Evolutionary conservation across 2,329 filamentous ascomycete species (phyloP).

Genomic region (Hypoxylon sp.): DNA sequence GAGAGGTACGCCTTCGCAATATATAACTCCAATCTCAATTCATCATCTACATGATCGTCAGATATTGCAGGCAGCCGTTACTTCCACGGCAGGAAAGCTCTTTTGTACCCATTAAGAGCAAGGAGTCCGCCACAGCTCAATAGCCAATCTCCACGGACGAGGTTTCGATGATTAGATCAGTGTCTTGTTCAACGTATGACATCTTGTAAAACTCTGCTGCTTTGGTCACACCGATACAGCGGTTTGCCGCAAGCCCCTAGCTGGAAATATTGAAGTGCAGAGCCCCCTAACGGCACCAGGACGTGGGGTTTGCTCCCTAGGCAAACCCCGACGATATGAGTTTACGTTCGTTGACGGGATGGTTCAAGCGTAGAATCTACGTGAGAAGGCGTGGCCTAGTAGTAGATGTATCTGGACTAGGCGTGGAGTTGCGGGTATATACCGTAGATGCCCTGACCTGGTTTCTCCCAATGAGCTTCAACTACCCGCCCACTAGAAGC

Average conservation of each 20-base stretch:
- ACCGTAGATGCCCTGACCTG: constrained; percentile 25
- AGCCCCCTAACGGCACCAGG: neutral
- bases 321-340: neutral
- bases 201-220: constrained; percentile 10
- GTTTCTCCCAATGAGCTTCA: constrained; percentile 24
- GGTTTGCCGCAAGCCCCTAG: constrained; percentile 17
- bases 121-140: constrained; percentile 1
- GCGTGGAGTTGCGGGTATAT: constrained; percentile 27
- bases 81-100: constrained; percentile 33
- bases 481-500: constrained; percentile 41
- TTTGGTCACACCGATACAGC: constrained; percentile 33
- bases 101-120: constrained; percentile 1
- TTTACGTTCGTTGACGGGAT: neutral
- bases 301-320: neutral
- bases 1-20: neutral
- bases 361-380: neutral
- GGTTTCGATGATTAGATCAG: constrained; percentile 14
- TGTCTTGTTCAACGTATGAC: constrained; percentile 38
- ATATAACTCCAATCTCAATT: constrained; percentile 10
- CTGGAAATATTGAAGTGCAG: neutral
- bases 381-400: neutral
- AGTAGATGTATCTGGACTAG: constrained; percentile 1
- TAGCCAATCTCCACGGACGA: constrained; percentile 11
- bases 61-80: constrained; percentile 36
- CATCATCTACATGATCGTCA: constrained; percentile 17